Base-by-base conservation (phyloP, 2,329 filamentous ascomycete genomes). In the Aureobasidium melanogenum region DNA sequence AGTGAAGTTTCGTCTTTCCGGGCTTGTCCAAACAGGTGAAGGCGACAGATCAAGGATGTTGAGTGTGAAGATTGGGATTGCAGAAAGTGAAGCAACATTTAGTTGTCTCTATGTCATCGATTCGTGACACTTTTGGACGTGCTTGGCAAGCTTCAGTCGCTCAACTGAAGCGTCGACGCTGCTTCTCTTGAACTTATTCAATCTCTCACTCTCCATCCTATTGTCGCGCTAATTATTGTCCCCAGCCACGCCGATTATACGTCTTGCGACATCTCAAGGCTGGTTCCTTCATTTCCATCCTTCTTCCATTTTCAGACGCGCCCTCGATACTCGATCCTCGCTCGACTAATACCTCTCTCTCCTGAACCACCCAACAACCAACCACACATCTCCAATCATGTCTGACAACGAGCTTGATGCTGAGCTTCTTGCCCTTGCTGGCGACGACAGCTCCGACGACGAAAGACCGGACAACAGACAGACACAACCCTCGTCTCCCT, bases 341-440 rank as follows among this genome's bases (percentile, higher is more conserved):
- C 44, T 50, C 36, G 10, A 48, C 44, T 30, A 15, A 30, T 28
- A 28, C 10, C 43, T 43, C 22, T 32, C 9, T 38, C 55, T 30
- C 55, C 55, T 58, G 43, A 58, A 38, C 26, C n/a, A 34, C 38
- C n/a, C 7, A 32, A 26, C 17, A 32, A 32, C 46, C 17, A 32
- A 32, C 17, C 39, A n/a, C 43, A 50, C 32, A 51, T 2, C 54
- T 43, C 5, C 38, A 43, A 81, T 66, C 69, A 96, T 96, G 91
- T 88, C 89, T 61, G 89, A 93, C 71, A 69, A 72, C 66, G 76
- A 78, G 62, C 83, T 97, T 67, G 93, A 97, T 72, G 91, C 93
- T 69, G 93, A 97, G 78, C 86, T 97, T 66, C 87, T 97, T 66
- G 92, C 90, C 70, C 86, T 97, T 66, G 94, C 92, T 60, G 94